Evolutionary conservation across 495 filamentous ascomycete species (phyloP).

Genomic region (Xylaria intraflava): DNA sequence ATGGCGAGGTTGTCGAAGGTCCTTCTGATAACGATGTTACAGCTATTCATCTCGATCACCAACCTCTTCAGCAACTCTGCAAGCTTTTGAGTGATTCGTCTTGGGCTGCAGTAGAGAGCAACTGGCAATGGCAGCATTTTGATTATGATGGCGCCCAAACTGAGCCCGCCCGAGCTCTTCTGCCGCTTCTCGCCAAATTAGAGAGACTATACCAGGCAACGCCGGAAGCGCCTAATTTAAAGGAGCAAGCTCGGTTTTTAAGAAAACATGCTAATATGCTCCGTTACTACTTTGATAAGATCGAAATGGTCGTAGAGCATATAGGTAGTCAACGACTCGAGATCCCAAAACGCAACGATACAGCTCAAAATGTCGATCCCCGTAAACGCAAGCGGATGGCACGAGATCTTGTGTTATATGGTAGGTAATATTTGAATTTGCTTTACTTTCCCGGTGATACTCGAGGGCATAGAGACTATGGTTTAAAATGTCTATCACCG

Average conservation of each 20-base stretch:
- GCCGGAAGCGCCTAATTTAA: conserved; percentile 14
- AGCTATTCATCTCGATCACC: conserved; percentile 9
- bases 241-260: conserved; percentile 21
- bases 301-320: conserved; percentile 10
- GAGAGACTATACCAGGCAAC: conserved; percentile 14
- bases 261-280: conserved; percentile 14
- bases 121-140: conserved; percentile 11
- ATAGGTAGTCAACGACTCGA: conserved; percentile 9
- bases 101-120: conserved; percentile 13
- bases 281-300: conserved; percentile 20
- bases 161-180: conserved; percentile 11
- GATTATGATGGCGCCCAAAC: conserved; percentile 6
- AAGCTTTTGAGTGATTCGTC: conserved; percentile 7
- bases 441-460: no score
- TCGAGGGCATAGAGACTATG: no score
- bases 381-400: conserved; percentile 7
- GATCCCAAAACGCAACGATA: not conserved
- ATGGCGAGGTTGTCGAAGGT: conserved; percentile 5
- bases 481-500: no score
- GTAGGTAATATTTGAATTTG: not conserved
- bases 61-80: conserved; percentile 9
- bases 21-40: conserved; percentile 16
- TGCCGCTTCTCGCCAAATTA: conserved; percentile 14
- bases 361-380: conserved; percentile 4
- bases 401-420: conserved; percentile 12